Conservation (phyloP, 2,329 filamentous ascomycete genomes). For the Xenoacremonium recifei region DNA sequence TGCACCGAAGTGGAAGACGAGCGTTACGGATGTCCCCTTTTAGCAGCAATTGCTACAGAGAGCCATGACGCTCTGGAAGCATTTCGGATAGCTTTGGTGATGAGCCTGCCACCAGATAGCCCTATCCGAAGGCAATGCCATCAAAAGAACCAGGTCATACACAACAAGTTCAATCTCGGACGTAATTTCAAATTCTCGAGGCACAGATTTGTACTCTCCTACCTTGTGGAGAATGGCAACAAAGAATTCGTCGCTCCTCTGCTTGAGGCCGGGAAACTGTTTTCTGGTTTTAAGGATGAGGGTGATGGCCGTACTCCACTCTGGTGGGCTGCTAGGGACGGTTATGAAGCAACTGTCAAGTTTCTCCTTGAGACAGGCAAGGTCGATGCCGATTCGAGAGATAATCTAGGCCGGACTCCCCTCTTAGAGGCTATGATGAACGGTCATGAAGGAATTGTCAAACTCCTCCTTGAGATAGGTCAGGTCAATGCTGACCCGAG, state of each 20-base stretch:
- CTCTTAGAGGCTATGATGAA: background rate
- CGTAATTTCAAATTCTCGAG: slow-evolving; percentile 4
- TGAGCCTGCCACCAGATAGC: too few species aligned
- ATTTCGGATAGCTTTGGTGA: too few species aligned
- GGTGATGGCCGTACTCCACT: background rate
- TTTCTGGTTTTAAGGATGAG: background rate
- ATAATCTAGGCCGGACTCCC: background rate
- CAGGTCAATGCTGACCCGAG: background rate
- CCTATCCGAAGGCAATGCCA: too few species aligned
- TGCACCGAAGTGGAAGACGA: background rate
- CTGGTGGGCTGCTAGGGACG: background rate
- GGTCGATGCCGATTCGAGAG: background rate
- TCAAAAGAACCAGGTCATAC: too few species aligned
- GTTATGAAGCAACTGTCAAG: background rate
- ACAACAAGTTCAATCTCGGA: too few species aligned
- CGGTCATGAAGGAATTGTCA: background rate
- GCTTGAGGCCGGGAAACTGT: background rate
- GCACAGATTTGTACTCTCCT: background rate
- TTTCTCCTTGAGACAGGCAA: slow-evolving; percentile 1
- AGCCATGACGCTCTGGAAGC: too few species aligned
- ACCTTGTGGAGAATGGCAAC: slow-evolving; percentile 45
- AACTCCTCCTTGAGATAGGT: background rate
- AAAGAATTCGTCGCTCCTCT: slow-evolving; percentile 48
- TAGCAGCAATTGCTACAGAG: slow-evolving; percentile 14
- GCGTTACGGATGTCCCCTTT: slow-evolving; percentile 7